Base-by-base conservation (phyloP, 2,329 filamentous ascomycete species). In the Aspergillus quadrilineatus region DNA sequence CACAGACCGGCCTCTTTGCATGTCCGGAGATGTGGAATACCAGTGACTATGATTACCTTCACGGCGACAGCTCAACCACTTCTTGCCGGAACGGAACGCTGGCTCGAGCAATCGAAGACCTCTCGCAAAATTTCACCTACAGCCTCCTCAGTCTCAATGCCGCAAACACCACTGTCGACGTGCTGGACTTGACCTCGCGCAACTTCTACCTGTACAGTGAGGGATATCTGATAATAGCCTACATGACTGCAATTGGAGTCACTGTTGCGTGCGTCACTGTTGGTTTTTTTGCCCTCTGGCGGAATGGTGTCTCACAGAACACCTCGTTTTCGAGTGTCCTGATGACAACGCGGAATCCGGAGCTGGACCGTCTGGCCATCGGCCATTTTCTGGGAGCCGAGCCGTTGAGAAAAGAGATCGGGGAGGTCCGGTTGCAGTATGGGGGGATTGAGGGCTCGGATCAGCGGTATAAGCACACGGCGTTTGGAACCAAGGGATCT, bases 121-220 rank as follows among this genome's bases (percentile, higher is more conserved):
- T 59, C 50, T 45, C 42, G 8, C 57, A 53, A 30, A 59, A 59
- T 44, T 59, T 59, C 39, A 57, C 57, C 49, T 57, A 59, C 34
- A 57, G 53, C 32, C 53, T 59, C 1, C 57, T 56, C 15, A 59
- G 54, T 30, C 57, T 57, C 9, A 56, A 59, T 17, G 44, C 28
- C 32, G 53, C 34, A n/a, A 56, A 53, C 26, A 36, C 49, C 30
- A 59, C 28, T 17, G 45, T 47, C 29, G 4, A 10, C 8, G 29
- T 47, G 14, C 9, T n/a, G 4, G 29, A 12, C 29, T 22, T 14
- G 12, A 22, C 4, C n/a, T n/a, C 30, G 45, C 29, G n/a, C 12
- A 47, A 47, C 45, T 47, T 17, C 30, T 47, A 36, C 14, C 15
- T 6, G 10, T 47, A 47, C 45, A 7, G 45, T 15, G 5, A 8